Evolutionary conservation across 1,284 basidiomycete genomes (phyloP).

Genomic region (Trametes polyzona): DNA sequence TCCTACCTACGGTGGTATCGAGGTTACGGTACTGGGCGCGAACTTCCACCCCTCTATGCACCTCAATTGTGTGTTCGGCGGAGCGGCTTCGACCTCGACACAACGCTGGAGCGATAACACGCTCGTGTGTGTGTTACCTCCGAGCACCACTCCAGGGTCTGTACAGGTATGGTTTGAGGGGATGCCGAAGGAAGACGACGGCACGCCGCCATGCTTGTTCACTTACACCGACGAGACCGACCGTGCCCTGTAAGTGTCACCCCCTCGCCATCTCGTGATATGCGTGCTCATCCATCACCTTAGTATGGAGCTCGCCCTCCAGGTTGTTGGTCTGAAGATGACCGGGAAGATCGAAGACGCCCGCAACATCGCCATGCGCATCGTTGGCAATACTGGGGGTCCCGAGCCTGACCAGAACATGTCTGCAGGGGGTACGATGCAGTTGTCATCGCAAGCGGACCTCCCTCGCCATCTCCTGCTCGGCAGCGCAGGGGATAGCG

Average conservation of each 20-base stretch:
- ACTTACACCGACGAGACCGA: constrained; percentile 93
- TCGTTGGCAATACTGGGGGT: constrained; percentile 65
- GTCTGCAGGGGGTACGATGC: constrained; percentile 51
- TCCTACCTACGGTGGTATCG: constrained; percentile 91
- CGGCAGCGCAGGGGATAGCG: constrained; percentile 51
- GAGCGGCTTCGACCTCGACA: constrained; percentile 80
- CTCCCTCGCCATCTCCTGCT: constrained; percentile 56
- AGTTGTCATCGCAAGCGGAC: constrained; percentile 47
- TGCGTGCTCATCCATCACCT: constrained; percentile 15
- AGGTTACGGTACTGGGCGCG: constrained; percentile 92
- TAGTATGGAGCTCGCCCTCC: constrained; percentile 93
- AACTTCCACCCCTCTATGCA: constrained; percentile 80
- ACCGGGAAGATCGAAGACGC: constrained; percentile 94
- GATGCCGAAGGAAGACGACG: constrained; percentile 60
- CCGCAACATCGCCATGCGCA: constrained; percentile 87
- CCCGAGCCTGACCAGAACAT: constrained; percentile 46
- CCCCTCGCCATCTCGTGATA: constrained; percentile 12
- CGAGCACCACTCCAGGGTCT: constrained; percentile 80
- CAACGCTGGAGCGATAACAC: constrained; percentile 94
- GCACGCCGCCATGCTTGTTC: constrained; percentile 67
- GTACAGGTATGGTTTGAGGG: constrained; percentile 91
- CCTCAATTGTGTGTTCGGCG: constrained; percentile 87
- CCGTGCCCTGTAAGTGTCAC: constrained; percentile 71
- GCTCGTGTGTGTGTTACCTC: constrained; percentile 90
- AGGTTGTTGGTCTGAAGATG: constrained; percentile 96